Conservation (phyloP, 768 basidiomycete species). For the Leucocoprinus birnbaumii region DNA sequence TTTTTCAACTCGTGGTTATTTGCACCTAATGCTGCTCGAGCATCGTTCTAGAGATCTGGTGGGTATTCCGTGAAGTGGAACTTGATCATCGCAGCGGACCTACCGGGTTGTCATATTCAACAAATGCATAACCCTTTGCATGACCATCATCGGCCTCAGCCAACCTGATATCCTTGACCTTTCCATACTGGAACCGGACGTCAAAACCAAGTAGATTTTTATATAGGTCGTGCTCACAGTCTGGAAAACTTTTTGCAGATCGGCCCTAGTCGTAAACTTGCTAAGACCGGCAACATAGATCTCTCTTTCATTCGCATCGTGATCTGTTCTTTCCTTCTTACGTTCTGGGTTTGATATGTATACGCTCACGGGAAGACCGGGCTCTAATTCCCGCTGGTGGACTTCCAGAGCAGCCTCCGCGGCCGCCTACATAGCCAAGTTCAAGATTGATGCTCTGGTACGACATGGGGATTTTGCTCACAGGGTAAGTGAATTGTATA, state of each 20-base stretch:
- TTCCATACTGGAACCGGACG: conserved; percentile 60
- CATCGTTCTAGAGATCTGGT: conserved; percentile 51
- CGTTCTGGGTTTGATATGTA: conserved; percentile 88
- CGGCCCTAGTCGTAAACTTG: conserved; percentile 71
- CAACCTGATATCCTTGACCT: conserved; percentile 79
- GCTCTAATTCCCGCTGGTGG: conserved; percentile 72
- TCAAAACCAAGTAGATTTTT: neutral
- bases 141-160: conserved; percentile 67
- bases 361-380: conserved; percentile 68
- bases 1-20: conserved; percentile 90
- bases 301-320: conserved; percentile 78
- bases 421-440: conserved; percentile 37
- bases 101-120: conserved; percentile 88
- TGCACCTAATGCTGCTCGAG: conserved; percentile 65
- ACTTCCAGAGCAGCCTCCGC: conserved; percentile 80
- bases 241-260: conserved; percentile 77
- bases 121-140: conserved; percentile 85
- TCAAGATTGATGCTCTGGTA: neutral
- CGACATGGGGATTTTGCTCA: conserved; percentile 32
- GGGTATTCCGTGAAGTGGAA: neutral
- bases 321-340: conserved; percentile 88
- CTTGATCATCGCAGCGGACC: conserved; percentile 15
- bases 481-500: conserved; percentile 85
- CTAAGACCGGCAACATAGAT: conserved; percentile 87
- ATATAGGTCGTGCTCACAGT: conserved; percentile 45